Evolutionary conservation across 768 basidiomycete genomes (phyloP).

Genomic region (Phanerochaete sordida): DNA sequence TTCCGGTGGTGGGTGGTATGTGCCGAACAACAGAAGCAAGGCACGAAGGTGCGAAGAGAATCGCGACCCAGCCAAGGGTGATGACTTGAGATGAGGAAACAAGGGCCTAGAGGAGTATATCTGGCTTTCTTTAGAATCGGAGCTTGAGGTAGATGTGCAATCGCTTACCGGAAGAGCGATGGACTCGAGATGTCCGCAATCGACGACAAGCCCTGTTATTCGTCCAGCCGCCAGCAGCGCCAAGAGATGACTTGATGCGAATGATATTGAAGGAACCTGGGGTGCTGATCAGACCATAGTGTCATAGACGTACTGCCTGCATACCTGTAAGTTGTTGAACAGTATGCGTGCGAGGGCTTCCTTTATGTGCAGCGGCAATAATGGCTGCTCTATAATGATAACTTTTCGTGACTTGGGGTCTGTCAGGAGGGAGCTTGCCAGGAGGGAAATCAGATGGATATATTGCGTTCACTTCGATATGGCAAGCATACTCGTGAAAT

Average conservation of each 20-base stretch:
- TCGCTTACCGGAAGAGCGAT: conserved; percentile 79
- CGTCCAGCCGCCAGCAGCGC: conserved; percentile 83
- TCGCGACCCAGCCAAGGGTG: conserved; percentile 83
- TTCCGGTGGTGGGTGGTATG: conserved; percentile 78
- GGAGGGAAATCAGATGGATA: conserved; percentile 17
- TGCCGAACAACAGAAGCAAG: conserved; percentile 79
- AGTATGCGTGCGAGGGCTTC: conserved; percentile 81
- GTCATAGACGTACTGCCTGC: neutral
- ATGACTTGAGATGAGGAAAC: conserved; percentile 77
- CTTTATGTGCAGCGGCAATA: conserved; percentile 84
- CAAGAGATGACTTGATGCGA: conserved; percentile 84
- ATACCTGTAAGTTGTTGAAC: conserved; percentile 87
- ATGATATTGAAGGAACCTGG: conserved; percentile 92
- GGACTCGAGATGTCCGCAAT: conserved; percentile 90
- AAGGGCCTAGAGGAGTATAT: conserved; percentile 88
- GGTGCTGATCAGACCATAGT: neutral
- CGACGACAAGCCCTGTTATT: conserved; percentile 91
- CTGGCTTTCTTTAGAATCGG: conserved; percentile 36
- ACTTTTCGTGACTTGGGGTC: conserved; percentile 96
- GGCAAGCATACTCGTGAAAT: conserved; percentile 72
- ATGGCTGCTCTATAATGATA: conserved; percentile 86
- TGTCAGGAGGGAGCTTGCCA: conserved; percentile 77
- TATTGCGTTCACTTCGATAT: neutral
- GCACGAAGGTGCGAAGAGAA: conserved; percentile 76
- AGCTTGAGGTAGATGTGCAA: too few relatives aligned